Percentiles rank a stretch among this genome's conserved stretches.
These are phyloP conservation scores for Guillardia theta DNA, from an alignment of 78 protist genomes.

Conservation along the genomic window DNA sequence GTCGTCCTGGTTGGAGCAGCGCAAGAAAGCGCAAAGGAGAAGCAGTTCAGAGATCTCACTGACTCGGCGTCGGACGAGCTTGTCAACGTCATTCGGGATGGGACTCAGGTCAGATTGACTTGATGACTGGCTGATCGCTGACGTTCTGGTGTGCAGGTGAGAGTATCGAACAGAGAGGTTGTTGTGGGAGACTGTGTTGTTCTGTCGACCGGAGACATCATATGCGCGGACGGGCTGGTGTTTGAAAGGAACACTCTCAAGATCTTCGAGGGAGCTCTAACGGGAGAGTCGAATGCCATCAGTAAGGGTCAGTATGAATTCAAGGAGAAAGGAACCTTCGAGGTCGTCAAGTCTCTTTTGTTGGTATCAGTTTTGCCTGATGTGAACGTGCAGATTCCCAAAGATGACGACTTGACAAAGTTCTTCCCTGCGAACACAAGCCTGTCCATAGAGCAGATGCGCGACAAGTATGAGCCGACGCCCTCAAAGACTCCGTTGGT, in stretches of 20 bases:
- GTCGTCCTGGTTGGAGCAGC: constrained; percentile 83
- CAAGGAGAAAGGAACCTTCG: neutral
- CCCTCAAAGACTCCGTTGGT: neutral
- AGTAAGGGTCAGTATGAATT: neutral
- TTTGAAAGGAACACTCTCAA: neutral
- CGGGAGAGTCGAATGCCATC: neutral
- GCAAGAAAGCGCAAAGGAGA: constrained; percentile 87
- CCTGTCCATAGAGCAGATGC: neutral
- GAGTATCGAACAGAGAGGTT: neutral
- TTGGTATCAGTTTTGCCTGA: neutral
- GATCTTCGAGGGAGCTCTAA: neutral
- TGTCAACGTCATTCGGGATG: neutral
- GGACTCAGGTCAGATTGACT: neutral
- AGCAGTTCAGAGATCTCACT: constrained; percentile 56
- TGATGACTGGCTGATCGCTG: no score
- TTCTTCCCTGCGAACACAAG: no score
- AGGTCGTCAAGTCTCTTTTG: neutral
- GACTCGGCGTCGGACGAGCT: neutral
- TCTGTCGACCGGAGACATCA: constrained; percentile 1
- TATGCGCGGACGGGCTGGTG: constrained; percentile 26
- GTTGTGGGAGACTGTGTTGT: constrained; percentile 6
- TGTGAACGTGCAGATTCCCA: neutral
- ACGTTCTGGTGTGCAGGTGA: no score
- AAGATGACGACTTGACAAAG: no score
- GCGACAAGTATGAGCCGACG: neutral